Conservation (phyloP, 106 monocot genomes). For the Dactylorhiza incarnata region DNA sequence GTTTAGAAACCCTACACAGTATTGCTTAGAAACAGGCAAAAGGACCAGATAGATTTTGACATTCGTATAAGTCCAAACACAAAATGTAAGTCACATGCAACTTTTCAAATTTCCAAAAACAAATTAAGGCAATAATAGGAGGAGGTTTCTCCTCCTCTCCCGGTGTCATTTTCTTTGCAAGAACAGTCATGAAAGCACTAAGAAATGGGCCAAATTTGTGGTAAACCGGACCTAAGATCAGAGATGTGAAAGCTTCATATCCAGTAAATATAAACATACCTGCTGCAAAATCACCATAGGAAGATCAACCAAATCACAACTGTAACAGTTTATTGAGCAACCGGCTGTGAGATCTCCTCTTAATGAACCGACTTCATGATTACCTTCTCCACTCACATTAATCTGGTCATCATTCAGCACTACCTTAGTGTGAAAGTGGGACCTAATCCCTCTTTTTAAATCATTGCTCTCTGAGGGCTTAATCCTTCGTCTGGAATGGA, state of each 20-base stretch:
- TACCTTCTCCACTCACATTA: slow-evolving; percentile 65
- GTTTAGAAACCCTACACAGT: neutral
- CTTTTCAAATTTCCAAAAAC: neutral
- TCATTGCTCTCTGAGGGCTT: slow-evolving; percentile 21
- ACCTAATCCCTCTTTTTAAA: slow-evolving; percentile 25
- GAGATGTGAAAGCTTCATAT: neutral
- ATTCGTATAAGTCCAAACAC: no score
- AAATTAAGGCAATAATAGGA: neutral
- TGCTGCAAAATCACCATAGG: slow-evolving; percentile 86
- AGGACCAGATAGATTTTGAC: no score
- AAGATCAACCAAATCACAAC: slow-evolving; percentile 74
- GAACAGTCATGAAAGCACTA: neutral
- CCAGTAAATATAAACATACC: slow-evolving; percentile 25
- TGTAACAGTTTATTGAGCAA: slow-evolving; percentile 39
- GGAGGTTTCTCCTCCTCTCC: no score
- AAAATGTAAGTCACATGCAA: neutral
- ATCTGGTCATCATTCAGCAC: slow-evolving; percentile 79
- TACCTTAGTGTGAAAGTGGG: slow-evolving; percentile 66
- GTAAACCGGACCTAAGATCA: neutral
- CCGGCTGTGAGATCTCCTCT: slow-evolving; percentile 22
- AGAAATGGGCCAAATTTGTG: neutral
- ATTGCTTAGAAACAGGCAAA: neutral
- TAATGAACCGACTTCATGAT: slow-evolving; percentile 57
- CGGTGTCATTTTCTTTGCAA: no score
- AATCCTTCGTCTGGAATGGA: slow-evolving; percentile 26